Conservation (phyloP, 371 early-diverging fungal genomes). For the Mortierella sp. region DNA sequence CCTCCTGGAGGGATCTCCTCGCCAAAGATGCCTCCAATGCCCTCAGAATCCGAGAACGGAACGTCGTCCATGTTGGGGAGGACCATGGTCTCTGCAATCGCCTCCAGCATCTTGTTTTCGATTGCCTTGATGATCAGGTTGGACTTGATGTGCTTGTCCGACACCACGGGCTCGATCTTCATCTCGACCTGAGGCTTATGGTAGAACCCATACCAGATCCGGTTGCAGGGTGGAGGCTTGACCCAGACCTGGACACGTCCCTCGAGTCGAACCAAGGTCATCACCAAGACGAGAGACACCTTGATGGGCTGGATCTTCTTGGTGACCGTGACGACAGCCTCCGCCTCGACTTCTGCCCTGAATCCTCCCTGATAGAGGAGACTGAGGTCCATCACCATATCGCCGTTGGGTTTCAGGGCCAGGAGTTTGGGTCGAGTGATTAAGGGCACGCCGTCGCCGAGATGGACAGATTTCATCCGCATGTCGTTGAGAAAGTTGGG, state of each 20-base stretch:
- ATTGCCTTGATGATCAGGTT: slow-evolving; percentile 88
- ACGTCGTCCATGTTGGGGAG: slow-evolving; percentile 94
- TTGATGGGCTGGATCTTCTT: slow-evolving; percentile 74
- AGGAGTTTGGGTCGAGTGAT: slow-evolving; percentile 84
- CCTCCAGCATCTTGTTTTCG: slow-evolving; percentile 85
- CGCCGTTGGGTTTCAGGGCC: slow-evolving; percentile 78
- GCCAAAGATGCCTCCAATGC: slow-evolving; percentile 76
- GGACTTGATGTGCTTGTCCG: slow-evolving; percentile 86
- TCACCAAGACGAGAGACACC: slow-evolving; percentile 83
- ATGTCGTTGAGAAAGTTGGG: slow-evolving; percentile 87
- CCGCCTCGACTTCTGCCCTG: slow-evolving; percentile 79
- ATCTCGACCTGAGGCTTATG: slow-evolving; percentile 84
- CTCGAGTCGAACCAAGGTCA: slow-evolving; percentile 73
- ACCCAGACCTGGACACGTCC: slow-evolving; percentile 84
- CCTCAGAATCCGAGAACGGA: slow-evolving; percentile 79
- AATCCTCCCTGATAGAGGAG: slow-evolving; percentile 87
- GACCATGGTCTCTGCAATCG: slow-evolving; percentile 85
- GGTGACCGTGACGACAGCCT: slow-evolving; percentile 66
- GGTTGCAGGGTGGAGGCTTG: slow-evolving; percentile 89
- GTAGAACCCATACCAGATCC: slow-evolving; percentile 92
- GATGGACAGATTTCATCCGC: slow-evolving; percentile 81
- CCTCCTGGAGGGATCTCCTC: slow-evolving; percentile 57
- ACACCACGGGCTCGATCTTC: slow-evolving; percentile 90
- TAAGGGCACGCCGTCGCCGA: slow-evolving; percentile 86
- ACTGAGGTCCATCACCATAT: slow-evolving; percentile 78